Evolutionary conservation across 2,329 filamentous ascomycete species (phyloP), one percentile per base, ranked within the genome.

Genomic region (Trichoderma simmonsii): DNA sequence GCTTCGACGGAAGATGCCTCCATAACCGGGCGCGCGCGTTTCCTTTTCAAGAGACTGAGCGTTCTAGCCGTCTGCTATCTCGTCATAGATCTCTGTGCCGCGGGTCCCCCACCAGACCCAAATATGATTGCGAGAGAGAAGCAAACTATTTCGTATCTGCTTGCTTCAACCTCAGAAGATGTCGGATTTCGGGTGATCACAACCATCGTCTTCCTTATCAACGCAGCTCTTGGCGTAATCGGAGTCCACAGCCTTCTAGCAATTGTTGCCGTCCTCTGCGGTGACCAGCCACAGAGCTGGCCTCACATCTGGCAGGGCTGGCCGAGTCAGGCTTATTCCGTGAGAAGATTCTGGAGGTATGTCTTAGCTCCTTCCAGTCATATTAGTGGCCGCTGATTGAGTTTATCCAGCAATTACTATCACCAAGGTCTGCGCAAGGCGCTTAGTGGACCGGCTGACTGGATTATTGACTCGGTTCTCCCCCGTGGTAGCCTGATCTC

Each of bases 371-470:
- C 43, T 51, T 51, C 43, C 2, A 12, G 43, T 51, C 9, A n/a
- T 51, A 51, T 51, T 64, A 15, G 26, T 51, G 9, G 8, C 39
- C 18, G 62, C 62, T 64, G 48, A 64, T 51, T 7, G 18, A 64
- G 26, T 63, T 39, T 51, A 64, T 34, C 26, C 26, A 64, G 62
- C 39, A 64, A 64, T 32, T 64, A 64, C 18, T 51, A 64, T 51
- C 62, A 64, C 26, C 39, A 64, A 64, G 62, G 62, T 64, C 15
- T 51, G 39, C 62, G 62, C 39, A 64, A 51, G 39, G 62, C 62
- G 26, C 39, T 64, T 3, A 51, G 26, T 51, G 62, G 62, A n/a
- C 39, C 62, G 18, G 62, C 62, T 51, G 28, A 51, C 30, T 64
- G 62, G 62, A 51, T 51, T 24, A 6, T 64, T 64, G 62, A 64